Evolutionary conservation across 257 asterid species (phyloP).

Genomic region (Gentiana macrophylla): DNA sequence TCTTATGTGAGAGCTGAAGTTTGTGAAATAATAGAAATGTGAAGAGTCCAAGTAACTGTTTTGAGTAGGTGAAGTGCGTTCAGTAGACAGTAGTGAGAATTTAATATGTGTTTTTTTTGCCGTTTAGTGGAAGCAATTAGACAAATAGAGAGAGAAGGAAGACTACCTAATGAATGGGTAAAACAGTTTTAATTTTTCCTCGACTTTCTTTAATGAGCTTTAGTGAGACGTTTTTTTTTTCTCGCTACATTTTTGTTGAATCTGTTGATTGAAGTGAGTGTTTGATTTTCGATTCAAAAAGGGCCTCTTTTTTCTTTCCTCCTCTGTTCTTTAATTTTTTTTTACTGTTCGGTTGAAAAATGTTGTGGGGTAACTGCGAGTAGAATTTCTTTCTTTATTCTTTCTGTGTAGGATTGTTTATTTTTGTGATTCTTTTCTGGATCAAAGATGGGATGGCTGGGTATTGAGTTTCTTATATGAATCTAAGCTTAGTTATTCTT

Average conservation of each 20-base stretch:
- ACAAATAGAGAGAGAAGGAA: slow-evolving; percentile 10
- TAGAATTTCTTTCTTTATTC: slow-evolving; percentile 9
- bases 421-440: slow-evolving; percentile 1
- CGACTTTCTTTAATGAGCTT: slow-evolving; percentile 21
- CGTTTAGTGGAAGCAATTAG: slow-evolving; percentile 12
- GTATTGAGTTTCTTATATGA: not conserved
- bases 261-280: slow-evolving; percentile 4
- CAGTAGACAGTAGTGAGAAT: slow-evolving; percentile 1
- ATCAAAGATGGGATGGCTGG: slow-evolving; percentile 7
- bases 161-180: not conserved
- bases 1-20: slow-evolving; percentile 32
- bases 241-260: slow-evolving; percentile 1
- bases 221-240: slow-evolving; percentile 8
- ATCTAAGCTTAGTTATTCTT: slow-evolving; percentile 3
- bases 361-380: slow-evolving; percentile 21
- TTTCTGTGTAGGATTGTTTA: not conserved
- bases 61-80: slow-evolving; percentile 14
- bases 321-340: slow-evolving; percentile 4
- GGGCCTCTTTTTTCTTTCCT: slow-evolving; percentile 1
- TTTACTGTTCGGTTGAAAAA: slow-evolving; percentile 11
- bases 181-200: slow-evolving; percentile 11
- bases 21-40: slow-evolving; percentile 15
- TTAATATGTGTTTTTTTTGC: not conserved
- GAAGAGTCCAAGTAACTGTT: slow-evolving; percentile 18
- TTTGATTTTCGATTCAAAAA: slow-evolving; percentile 13